Conservation (phyloP, 352 stramenopile species). For the Phytophthora tentaculata region DNA sequence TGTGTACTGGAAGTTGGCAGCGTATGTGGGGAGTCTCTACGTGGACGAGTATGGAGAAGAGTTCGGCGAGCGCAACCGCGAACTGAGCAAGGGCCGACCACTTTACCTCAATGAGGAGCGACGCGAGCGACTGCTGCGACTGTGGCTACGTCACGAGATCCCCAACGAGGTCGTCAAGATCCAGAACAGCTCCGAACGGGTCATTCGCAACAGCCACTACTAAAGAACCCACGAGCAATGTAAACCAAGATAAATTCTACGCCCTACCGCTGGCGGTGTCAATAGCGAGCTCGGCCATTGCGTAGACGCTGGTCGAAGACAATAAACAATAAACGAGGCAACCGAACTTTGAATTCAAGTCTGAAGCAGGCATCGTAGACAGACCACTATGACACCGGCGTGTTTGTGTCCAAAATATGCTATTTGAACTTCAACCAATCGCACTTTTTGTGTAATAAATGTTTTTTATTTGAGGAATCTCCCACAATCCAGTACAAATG, state of each 20-base stretch:
- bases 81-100: conserved; percentile 81
- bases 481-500: too few relatives aligned
- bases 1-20: conserved; percentile 87
- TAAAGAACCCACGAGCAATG: conserved; percentile 37
- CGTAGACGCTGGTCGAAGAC: conserved; percentile 1
- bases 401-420: not conserved
- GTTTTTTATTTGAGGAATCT: too few relatives aligned
- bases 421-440: conserved; percentile 2
- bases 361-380: not conserved
- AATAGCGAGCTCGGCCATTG: conserved; percentile 17
- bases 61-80: conserved; percentile 84
- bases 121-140: conserved; percentile 68
- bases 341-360: conserved; percentile 15
- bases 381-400: not conserved
- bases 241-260: conserved; percentile 4
- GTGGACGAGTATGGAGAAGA: conserved; percentile 91
- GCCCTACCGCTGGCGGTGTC: conserved; percentile 14
- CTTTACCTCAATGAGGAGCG: conserved; percentile 82
- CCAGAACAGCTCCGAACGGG: conserved; percentile 88
- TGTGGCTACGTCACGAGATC: conserved; percentile 86
- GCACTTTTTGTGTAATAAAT: not conserved
- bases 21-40: conserved; percentile 85
- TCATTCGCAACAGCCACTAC: conserved; percentile 90
- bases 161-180: conserved; percentile 89
- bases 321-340: conserved; percentile 20